Percentiles rank a stretch among this genome's conserved stretches.
Conservation (phyloP, 2,329 filamentous ascomycete species). For the Aspergillus eucalypticola region DNA sequence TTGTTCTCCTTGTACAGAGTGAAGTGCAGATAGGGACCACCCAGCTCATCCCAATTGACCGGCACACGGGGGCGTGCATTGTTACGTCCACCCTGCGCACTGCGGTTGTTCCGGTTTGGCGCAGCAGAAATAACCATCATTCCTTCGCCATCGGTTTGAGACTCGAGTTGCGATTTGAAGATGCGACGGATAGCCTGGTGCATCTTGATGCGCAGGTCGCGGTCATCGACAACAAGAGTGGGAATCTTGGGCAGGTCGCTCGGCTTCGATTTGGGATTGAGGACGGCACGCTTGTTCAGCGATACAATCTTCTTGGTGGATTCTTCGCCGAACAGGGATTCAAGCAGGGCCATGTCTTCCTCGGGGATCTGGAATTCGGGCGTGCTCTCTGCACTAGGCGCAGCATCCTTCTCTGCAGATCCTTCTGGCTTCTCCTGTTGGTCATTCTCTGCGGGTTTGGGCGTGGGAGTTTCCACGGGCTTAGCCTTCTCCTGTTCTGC, state of each 20-base stretch:
- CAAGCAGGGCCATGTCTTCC: conserved; percentile 48
- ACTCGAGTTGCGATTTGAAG: conserved; percentile 77
- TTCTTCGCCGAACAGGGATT: conserved; percentile 53
- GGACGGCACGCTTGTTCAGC: conserved; percentile 57
- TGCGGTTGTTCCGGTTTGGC: conserved; percentile 36
- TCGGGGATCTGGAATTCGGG: conserved; percentile 39
- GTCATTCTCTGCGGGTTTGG: conserved; percentile 18
- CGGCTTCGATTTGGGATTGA: conserved; percentile 57
- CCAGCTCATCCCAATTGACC: conserved; percentile 64
- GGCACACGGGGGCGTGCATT: conserved; percentile 42
- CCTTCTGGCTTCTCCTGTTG: conserved; percentile 15
- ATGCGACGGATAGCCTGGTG: conserved; percentile 72
- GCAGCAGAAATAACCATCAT: conserved; percentile 59
- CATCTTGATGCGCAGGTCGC: conserved; percentile 61
- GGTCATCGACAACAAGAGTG: conserved; percentile 59
- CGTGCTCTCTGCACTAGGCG: conserved; percentile 18
- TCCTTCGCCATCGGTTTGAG: conserved; percentile 71
- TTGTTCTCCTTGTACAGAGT: conserved; percentile 96
- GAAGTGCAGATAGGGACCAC: conserved; percentile 84
- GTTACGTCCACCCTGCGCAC: conserved; percentile 33
- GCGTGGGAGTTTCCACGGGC: conserved; percentile 10
- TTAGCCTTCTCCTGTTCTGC: conserved; percentile 14
- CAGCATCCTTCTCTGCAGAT: conserved; percentile 12
- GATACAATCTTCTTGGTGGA: conserved; percentile 53
- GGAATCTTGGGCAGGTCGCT: conserved; percentile 56